Percentiles rank a stretch among this genome's conserved stretches.
phyloP scores from a whole-genome alignment of 768 basidiomycete genomes.

The Rhodotorula babjevae region DNA sequence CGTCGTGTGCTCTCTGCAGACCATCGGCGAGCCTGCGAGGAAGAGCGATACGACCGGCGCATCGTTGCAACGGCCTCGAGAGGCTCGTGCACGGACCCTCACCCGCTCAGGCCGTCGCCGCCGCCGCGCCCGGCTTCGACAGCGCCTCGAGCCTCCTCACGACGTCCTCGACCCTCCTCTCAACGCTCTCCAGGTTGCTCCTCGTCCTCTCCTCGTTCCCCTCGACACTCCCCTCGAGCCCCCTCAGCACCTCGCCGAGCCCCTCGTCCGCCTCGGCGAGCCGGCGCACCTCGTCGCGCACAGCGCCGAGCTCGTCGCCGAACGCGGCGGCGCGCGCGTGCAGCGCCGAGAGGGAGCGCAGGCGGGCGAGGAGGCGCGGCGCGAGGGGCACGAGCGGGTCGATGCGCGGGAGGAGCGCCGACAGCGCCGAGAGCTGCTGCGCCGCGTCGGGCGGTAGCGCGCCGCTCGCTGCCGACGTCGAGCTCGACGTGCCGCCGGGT shows the following conservation, averaged over 20 bases:
- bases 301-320: slow-evolving; percentile 58
- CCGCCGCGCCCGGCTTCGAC: background rate
- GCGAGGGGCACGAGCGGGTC: slow-evolving; percentile 52
- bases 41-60: background rate
- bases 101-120: background rate
- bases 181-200: slow-evolving; percentile 62
- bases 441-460: slow-evolving; percentile 45
- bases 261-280: slow-evolving; percentile 62
- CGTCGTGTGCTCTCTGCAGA: background rate
- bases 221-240: slow-evolving; percentile 69
- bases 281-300: slow-evolving; percentile 70
- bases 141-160: slow-evolving; percentile 23
- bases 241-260: slow-evolving; percentile 62
- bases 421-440: slow-evolving; percentile 47
- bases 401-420: slow-evolving; percentile 49
- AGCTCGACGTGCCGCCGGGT: background rate
- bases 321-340: slow-evolving; percentile 80
- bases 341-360: slow-evolving; percentile 74
- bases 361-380: slow-evolving; percentile 77
- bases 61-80: background rate
- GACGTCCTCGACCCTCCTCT: slow-evolving; percentile 51
- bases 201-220: slow-evolving; percentile 67
- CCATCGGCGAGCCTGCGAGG: too few species aligned
- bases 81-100: too few species aligned
- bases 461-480: background rate